Evolutionary conservation across 192 early-diverging fungal genomes (phyloP).

Genomic region (Tieghemiomyces parasiticus): DNA sequence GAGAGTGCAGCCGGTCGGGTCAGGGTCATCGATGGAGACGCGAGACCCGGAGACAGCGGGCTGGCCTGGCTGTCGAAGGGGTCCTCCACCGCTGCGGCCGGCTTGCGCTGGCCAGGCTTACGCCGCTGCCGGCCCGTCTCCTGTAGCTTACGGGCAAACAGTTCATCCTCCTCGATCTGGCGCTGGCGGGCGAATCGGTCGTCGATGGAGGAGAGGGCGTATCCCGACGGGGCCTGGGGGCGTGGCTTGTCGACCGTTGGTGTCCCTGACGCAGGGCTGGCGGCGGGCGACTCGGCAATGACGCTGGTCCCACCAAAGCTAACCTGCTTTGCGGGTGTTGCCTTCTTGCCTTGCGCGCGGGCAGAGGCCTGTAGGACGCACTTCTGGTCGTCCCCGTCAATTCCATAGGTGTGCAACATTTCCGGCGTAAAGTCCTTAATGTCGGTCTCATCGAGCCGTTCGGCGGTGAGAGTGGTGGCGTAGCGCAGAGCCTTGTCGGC

Average conservation of each 20-base stretch:
- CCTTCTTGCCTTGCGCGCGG: constrained; percentile 26
- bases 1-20: no score
- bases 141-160: constrained; percentile 68
- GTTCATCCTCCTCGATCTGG: constrained; percentile 67
- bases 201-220: constrained; percentile 29
- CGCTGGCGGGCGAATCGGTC: constrained; percentile 22
- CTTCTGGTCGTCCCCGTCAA: constrained; percentile 74
- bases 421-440: constrained; percentile 63
- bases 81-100: not conserved
- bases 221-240: constrained; percentile 22
- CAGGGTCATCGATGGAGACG: no score
- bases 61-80: not conserved
- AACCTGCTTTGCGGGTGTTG: constrained; percentile 21
- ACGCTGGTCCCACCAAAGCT: constrained; percentile 21
- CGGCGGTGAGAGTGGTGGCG: constrained; percentile 68
- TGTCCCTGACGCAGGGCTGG: constrained; percentile 11
- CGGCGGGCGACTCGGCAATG: constrained; percentile 15
- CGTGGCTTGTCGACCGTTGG: constrained; percentile 31
- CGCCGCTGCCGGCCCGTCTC: constrained; percentile 34
- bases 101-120: constrained; percentile 8
- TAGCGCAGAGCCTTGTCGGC: constrained; percentile 66
- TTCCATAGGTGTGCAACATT: constrained; percentile 56
- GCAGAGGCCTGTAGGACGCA: constrained; percentile 43
- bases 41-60: not conserved
- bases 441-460: constrained; percentile 70